phyloP scores from a whole-genome alignment of 495 filamentous ascomycete genomes.

The Chlorociboria aeruginascens region DNA sequence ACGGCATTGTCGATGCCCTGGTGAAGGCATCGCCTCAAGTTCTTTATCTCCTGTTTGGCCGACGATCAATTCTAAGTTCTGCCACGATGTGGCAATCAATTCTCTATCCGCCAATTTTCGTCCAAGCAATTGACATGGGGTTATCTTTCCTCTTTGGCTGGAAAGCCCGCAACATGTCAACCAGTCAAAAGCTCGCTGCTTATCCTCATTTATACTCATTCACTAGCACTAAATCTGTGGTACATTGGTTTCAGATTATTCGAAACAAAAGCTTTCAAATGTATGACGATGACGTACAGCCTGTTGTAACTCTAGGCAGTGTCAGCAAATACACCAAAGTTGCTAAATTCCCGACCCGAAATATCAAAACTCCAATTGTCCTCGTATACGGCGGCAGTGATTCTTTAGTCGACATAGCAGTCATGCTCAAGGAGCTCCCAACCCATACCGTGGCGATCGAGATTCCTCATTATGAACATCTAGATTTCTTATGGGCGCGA shows the following conservation, averaged over 20 bases:
- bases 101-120: conserved; percentile 88
- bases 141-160: conserved; percentile 81
- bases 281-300: conserved; percentile 87
- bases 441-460: conserved; percentile 69
- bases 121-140: conserved; percentile 74
- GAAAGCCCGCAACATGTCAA: conserved; percentile 73
- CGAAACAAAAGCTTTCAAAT: conserved; percentile 92
- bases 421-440: conserved; percentile 84
- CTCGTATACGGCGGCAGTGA: conserved; percentile 88
- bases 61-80: conserved; percentile 81
- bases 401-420: conserved; percentile 85
- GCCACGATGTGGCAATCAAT: conserved; percentile 97
- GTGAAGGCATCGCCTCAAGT: conserved; percentile 91
- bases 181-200: conserved; percentile 87
- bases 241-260: conserved; percentile 99
- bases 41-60: conserved; percentile 88
- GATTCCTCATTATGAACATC: conserved; percentile 85
- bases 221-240: conserved; percentile 88
- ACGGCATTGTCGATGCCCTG: conserved; percentile 79
- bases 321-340: conserved; percentile 60
- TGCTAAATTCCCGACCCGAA: conserved; percentile 88
- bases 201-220: conserved; percentile 95
- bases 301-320: conserved; percentile 26
- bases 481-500: conserved; percentile 92
- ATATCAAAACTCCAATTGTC: conserved; percentile 92